Conservation (phyloP, 2,329 filamentous ascomycete species). For the Colletotrichum paranaense region DNA sequence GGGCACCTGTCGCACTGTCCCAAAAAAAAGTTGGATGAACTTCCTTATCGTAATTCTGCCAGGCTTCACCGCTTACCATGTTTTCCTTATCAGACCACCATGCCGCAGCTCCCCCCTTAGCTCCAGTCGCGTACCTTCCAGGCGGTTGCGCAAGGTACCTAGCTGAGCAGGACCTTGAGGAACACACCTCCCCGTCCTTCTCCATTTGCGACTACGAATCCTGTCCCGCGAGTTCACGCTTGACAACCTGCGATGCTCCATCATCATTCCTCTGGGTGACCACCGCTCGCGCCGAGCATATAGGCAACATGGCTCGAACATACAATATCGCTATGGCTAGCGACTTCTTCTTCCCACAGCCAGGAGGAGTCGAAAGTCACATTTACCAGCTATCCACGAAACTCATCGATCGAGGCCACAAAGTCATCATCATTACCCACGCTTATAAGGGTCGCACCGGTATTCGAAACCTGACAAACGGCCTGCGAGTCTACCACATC, state of each 20-base stretch:
- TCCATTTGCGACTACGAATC: neutral
- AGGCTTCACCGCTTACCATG: conserved; percentile 43
- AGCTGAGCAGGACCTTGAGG: neutral
- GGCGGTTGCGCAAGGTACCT: neutral
- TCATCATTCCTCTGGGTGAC: conserved; percentile 1
- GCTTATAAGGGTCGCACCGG: conserved; percentile 92
- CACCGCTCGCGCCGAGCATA: conserved; percentile 12
- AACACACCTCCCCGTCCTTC: neutral
- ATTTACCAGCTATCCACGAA: conserved; percentile 98
- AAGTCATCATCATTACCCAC: conserved; percentile 97
- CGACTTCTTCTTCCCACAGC: conserved; percentile 99
- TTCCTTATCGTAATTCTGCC: conserved; percentile 53
- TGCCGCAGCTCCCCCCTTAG: neutral
- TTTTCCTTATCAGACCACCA: conserved; percentile 39
- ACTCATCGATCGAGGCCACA: conserved; percentile 96
- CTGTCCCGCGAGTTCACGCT: neutral
- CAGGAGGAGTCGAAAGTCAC: conserved; percentile 95
- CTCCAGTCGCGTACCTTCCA: neutral
- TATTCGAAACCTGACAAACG: conserved; percentile 95
- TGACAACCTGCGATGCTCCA: conserved; percentile 7
- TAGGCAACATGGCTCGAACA: conserved; percentile 50
- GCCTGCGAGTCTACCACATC: conserved; percentile 97
- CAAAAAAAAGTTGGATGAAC: conserved; percentile 49
- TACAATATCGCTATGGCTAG: conserved; percentile 91
- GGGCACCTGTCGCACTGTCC: conserved; percentile 23